Evolutionary conservation across 441 rosid genomes (phyloP).

Genomic region (Populus hybrid): DNA sequence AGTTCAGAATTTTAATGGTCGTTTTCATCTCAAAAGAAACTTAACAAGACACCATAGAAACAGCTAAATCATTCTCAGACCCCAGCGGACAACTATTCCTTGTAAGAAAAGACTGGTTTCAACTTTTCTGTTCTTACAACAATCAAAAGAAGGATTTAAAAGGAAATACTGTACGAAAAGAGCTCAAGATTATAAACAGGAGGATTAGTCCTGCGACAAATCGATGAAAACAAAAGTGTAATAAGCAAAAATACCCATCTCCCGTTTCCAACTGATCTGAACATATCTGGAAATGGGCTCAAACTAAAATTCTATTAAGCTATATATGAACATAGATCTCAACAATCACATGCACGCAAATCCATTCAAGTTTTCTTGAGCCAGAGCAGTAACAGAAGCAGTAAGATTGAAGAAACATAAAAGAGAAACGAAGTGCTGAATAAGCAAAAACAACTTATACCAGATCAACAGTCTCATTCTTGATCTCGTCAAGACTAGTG

Average conservation of each 20-base stretch:
- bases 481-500: conserved; percentile 49
- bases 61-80: no score
- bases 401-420: not conserved
- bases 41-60: no score
- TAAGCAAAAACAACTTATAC: conserved; percentile 17
- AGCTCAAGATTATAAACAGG: no score
- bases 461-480: conserved; percentile 64
- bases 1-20: no score
- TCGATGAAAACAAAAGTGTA: no score
- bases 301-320: not conserved
- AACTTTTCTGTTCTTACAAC: not conserved
- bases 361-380: not conserved
- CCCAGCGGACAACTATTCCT: no score
- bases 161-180: not conserved
- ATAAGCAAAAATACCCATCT: not conserved
- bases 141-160: not conserved
- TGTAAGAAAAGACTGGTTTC: no score
- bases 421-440: not conserved
- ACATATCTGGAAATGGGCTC: not conserved
- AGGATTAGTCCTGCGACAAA: no score
- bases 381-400: not conserved
- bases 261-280: not conserved
- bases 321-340: not conserved
- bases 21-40: no score
- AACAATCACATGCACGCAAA: not conserved